These are phyloP conservation scores for Caryopteris hybrid DNA, from an alignment of 305 asterid genomes.

Conservation along the genomic window DNA sequence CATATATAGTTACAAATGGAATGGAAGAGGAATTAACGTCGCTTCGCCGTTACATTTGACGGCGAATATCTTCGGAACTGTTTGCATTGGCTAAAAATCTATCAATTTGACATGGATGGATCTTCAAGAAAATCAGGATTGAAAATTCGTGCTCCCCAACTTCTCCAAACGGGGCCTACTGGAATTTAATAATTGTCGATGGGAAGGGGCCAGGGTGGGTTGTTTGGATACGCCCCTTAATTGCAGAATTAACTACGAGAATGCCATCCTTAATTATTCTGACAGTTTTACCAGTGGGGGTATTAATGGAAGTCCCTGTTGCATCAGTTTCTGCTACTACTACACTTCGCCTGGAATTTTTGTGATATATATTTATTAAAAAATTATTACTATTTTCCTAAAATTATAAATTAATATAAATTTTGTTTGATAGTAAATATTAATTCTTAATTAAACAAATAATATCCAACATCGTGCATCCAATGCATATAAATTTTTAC, in stretches of 20 bases:
- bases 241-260: slow-evolving; percentile 5
- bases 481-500: too few relatives aligned
- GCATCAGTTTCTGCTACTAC: neutral
- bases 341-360: too few relatives aligned
- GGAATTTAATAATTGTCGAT: slow-evolving; percentile 14
- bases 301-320: slow-evolving; percentile 8
- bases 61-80: slow-evolving; percentile 26
- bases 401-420: too few relatives aligned
- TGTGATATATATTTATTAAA: neutral
- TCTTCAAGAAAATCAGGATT: slow-evolving; percentile 10
- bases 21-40: slow-evolving; percentile 16
- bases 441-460: too few relatives aligned
- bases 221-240: slow-evolving; percentile 14
- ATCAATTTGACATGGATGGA: slow-evolving; percentile 22
- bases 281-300: neutral
- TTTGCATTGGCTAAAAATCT: slow-evolving; percentile 15
- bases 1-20: neutral
- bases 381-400: too few relatives aligned
- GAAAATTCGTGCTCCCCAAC: slow-evolving; percentile 20
- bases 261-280: slow-evolving; percentile 11
- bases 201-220: neutral
- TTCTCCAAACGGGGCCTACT: slow-evolving; percentile 23
- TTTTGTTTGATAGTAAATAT: too few relatives aligned
- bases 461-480: too few relatives aligned
- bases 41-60: slow-evolving; percentile 37